phyloP scores from a whole-genome alignment of 495 filamentous ascomycete species.

The Cetradonia linearis region DNA sequence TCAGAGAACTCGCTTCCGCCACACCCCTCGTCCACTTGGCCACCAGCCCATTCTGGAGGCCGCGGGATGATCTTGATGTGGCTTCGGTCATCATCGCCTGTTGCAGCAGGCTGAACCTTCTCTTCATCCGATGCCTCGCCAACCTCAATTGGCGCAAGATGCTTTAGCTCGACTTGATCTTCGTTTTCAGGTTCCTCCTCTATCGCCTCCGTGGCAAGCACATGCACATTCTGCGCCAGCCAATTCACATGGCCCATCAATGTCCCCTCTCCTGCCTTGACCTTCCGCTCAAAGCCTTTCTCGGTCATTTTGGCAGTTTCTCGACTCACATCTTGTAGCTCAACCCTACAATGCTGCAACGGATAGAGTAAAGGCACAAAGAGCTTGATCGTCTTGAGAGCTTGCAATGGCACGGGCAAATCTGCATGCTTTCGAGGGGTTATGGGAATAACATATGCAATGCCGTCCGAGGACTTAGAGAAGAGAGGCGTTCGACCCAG shows the following conservation, averaged over 20 bases:
- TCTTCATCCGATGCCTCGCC: slow-evolving; percentile 18
- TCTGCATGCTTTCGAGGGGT: slow-evolving; percentile 52
- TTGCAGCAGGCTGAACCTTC: background rate
- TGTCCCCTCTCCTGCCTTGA: slow-evolving; percentile 48
- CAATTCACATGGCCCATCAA: slow-evolving; percentile 71
- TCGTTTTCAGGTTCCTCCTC: slow-evolving; percentile 27
- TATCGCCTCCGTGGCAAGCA: slow-evolving; percentile 47
- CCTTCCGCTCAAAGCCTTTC: slow-evolving; percentile 51
- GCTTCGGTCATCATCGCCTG: slow-evolving; percentile 37
- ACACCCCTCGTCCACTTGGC: slow-evolving; percentile 30
- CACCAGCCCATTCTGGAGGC: slow-evolving; percentile 67
- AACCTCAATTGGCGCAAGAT: slow-evolving; percentile 14
- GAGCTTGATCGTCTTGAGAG: slow-evolving; percentile 54
- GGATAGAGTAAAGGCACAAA: slow-evolving; percentile 66
- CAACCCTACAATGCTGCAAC: slow-evolving; percentile 54
- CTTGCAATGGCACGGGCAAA: slow-evolving; percentile 53
- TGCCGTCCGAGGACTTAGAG: slow-evolving; percentile 58
- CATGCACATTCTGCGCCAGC: slow-evolving; percentile 61
- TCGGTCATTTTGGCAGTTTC: slow-evolving; percentile 52
- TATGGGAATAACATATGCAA: slow-evolving; percentile 62
- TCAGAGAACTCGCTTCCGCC: slow-evolving; percentile 38
- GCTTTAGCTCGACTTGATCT: slow-evolving; percentile 24
- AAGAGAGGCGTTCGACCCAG: slow-evolving; percentile 60
- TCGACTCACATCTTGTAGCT: slow-evolving; percentile 53
- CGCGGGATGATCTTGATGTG: slow-evolving; percentile 71